These are phyloP conservation scores for Candida pseudofarinosa DNA, from an alignment of 805 yeast genomes.

Conservation along the genomic window DNA sequence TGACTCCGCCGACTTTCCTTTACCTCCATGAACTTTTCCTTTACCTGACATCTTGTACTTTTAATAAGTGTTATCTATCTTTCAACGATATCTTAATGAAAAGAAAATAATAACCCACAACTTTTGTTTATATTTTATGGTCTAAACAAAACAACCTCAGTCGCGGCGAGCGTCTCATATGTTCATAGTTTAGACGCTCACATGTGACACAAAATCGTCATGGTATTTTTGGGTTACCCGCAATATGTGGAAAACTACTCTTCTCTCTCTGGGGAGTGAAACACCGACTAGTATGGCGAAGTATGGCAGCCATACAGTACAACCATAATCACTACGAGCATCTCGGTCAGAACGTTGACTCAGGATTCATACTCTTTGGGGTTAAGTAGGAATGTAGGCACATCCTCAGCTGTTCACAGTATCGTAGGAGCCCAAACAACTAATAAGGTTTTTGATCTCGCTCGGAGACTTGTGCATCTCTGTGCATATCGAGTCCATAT, in stretches of 20 bases:
- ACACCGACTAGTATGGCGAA: no score
- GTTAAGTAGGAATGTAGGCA: no score
- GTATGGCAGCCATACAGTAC: no score
- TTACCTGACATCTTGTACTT: slow-evolving; percentile 58
- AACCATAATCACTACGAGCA: no score
- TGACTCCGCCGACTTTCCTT: slow-evolving; percentile 78
- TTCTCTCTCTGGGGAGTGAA: no score
- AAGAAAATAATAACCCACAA: slow-evolving; percentile 1
- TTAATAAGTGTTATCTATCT: background rate
- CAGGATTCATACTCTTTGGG: no score
- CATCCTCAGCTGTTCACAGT: slow-evolving; percentile 25
- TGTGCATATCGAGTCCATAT: slow-evolving; percentile 67
- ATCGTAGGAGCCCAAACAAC: slow-evolving; percentile 32
- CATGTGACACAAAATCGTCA: no score
- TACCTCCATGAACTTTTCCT: slow-evolving; percentile 96
- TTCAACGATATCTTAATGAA: background rate
- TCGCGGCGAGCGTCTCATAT: background rate
- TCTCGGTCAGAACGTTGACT: no score
- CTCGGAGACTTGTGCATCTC: slow-evolving; percentile 53
- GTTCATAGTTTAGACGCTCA: no score
- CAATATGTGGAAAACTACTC: no score
- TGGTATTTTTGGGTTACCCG: no score
- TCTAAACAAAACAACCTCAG: background rate
- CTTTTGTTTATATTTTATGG: background rate
- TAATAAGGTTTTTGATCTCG: slow-evolving; percentile 50